phyloP scores from a whole-genome alignment of 2,329 filamentous ascomycete species.

The Lecanicillium sp. region DNA sequence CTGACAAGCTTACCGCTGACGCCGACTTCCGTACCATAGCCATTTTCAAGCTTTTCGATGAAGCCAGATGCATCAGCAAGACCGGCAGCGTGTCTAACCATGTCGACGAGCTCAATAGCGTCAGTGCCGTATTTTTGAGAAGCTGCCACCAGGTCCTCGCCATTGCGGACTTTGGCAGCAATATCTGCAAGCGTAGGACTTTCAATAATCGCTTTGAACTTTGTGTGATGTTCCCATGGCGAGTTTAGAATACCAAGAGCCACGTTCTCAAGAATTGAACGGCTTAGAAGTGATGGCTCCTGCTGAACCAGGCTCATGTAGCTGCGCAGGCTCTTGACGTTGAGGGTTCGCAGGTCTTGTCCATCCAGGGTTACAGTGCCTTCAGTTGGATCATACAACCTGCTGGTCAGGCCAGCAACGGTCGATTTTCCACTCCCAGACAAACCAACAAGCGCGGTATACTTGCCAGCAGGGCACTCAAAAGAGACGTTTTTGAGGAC shows the following conservation, averaged over 20 bases:
- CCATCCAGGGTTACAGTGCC: slow-evolving; percentile 41
- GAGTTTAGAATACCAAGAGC: slow-evolving; percentile 40
- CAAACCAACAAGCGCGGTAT: slow-evolving; percentile 49
- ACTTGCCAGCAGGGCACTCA: slow-evolving; percentile 37
- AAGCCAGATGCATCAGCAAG: slow-evolving; percentile 53
- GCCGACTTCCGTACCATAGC: slow-evolving; percentile 45
- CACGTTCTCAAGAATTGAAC: slow-evolving; percentile 43
- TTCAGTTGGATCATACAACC: slow-evolving; percentile 47
- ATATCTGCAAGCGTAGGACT: slow-evolving; percentile 40
- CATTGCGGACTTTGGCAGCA: slow-evolving; percentile 41
- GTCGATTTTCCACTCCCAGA: slow-evolving; percentile 52
- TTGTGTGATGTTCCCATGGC: slow-evolving; percentile 26
- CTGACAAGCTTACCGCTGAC: slow-evolving; percentile 45
- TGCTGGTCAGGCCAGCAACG: slow-evolving; percentile 43
- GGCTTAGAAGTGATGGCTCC: slow-evolving; percentile 34
- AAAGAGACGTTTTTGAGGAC: slow-evolving; percentile 37
- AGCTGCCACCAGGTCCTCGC: slow-evolving; percentile 35
- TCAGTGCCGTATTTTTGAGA: slow-evolving; percentile 34
- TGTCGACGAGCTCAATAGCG: slow-evolving; percentile 40
- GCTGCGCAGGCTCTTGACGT: slow-evolving; percentile 34
- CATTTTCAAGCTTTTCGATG: slow-evolving; percentile 43
- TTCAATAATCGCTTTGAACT: slow-evolving; percentile 37
- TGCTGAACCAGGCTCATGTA: slow-evolving; percentile 37
- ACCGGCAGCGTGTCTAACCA: slow-evolving; percentile 41
- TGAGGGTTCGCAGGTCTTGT: slow-evolving; percentile 36